Conservation (phyloP, 306 rosid genomes). For the Lithocarpus polystachyus region DNA sequence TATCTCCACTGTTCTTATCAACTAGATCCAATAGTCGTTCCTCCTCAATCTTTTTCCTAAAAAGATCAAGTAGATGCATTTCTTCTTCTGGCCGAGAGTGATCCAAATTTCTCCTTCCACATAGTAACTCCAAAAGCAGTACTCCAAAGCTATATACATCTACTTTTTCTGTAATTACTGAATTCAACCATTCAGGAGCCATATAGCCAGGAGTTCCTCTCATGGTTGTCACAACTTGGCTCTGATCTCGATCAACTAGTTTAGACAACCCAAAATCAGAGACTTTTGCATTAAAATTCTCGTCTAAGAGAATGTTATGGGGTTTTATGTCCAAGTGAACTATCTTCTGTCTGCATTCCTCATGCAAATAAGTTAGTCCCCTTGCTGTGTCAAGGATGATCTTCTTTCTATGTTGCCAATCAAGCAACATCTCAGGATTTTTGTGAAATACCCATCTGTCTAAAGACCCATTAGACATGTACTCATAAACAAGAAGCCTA, state of each 20-base stretch:
- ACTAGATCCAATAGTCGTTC: not conserved
- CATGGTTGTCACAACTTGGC: not conserved
- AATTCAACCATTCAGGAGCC: slow-evolving; percentile 6
- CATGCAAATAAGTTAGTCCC: slow-evolving; percentile 1
- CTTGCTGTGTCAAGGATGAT: not conserved
- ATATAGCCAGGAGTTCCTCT: not conserved
- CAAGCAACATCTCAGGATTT: not conserved
- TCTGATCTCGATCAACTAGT: not conserved
- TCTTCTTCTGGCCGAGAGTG: not conserved
- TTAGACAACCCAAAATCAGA: slow-evolving; percentile 5
- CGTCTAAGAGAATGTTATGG: not conserved
- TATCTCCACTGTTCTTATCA: not conserved
- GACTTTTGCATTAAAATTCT: not conserved
- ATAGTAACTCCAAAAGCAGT: not conserved
- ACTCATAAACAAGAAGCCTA: slow-evolving; percentile 17
- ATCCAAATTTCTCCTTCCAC: not conserved
- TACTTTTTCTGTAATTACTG: not conserved
- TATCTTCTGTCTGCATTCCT: not conserved
- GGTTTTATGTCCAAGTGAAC: not conserved
- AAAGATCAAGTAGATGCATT: not conserved
- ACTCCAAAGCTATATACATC: slow-evolving; percentile 1
- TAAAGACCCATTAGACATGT: slow-evolving; percentile 11
- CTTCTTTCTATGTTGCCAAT: slow-evolving; percentile 23
- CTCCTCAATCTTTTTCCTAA: not conserved
- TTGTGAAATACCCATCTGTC: not conserved